Base-by-base conservation (phyloP, 495 filamentous ascomycete species). In the Haplographium delicatum region DNA sequence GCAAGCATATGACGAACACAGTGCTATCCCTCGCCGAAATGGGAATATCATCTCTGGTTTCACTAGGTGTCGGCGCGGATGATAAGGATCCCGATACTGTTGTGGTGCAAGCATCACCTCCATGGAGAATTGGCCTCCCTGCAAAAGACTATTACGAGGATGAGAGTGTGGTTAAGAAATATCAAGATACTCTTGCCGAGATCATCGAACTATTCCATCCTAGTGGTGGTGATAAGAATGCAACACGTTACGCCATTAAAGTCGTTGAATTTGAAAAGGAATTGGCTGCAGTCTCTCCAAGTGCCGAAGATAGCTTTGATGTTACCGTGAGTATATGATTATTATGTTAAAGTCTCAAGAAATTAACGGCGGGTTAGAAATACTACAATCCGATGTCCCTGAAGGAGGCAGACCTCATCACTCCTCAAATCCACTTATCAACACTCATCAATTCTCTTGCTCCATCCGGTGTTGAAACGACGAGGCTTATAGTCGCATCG, bases 1-100 rank as follows among this genome's bases (percentile, higher is more conserved):
- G 70, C 18, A 60, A 71, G 25, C 59, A 67, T 11, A 59, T 84
- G 2, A 76, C 76, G 19, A 65, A 73, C 31, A 73, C 76, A 0
- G 51, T 83, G n/a, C 40, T 76, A 7, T 55, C 37, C 72, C 55
- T 71, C 81, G n/a, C 65, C 38, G 72, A 72, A 48, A 63, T 75
- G 4, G 76, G 73, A 13, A 68, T 81, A 19, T 46, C 64, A 6
- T 68, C 79, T 19, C 66, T 85, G 22, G 59, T 78, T 5, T 62
- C 65, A 4, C 56, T 74, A 1, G 61, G 58, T 50, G 70, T 73
- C 50, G 70, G 72, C 45, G 79, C 80, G 47, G 72, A 79, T 62
- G 81, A 85, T 59, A 80, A 79, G 63, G 75, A 85, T 58, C 83
- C 83, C 23, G 79, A 83, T 59, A 75, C 73, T 43, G 73, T 82